phyloP scores from a whole-genome alignment of 225 moss, liverwort and hornwort species.

The Physcomitrium patens region DNA sequence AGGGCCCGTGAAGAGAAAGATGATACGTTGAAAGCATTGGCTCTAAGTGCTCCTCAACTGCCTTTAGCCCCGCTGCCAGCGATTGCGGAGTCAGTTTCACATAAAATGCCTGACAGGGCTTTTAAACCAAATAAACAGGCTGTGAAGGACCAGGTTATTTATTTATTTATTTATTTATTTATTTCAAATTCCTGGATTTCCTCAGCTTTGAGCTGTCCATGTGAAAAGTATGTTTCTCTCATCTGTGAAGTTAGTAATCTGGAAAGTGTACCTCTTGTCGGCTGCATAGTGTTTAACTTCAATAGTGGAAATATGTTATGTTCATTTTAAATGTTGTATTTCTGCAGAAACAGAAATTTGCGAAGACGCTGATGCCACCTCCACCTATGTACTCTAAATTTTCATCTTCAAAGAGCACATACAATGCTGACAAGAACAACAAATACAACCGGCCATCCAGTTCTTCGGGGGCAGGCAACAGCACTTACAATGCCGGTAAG shows the following conservation, averaged over 20 bases:
- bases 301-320: neutral
- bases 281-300: conserved; percentile 8
- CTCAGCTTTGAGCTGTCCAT: neutral
- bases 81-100: conserved; percentile 26
- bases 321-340: conserved; percentile 13
- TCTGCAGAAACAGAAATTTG: conserved; percentile 68
- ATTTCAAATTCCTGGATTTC: too few relatives aligned
- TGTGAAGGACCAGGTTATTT: conserved; percentile 52
- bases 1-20: conserved; percentile 87
- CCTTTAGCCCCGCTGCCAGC: conserved; percentile 31
- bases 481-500: conserved; percentile 29
- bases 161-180: neutral
- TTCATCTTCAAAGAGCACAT: conserved; percentile 38
- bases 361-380: conserved; percentile 73
- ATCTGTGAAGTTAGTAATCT: neutral
- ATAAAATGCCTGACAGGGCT: conserved; percentile 44
- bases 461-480: conserved; percentile 34
- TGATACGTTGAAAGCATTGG: conserved; percentile 59
- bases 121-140: conserved; percentile 35
- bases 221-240: neutral
- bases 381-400: conserved; percentile 62
- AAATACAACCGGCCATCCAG: conserved; percentile 34
- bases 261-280: neutral
- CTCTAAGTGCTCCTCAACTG: conserved; percentile 44
- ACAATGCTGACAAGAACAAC: conserved; percentile 29